These are phyloP conservation scores for Fusarium haematococcum DNA, from an alignment of 2,329 filamentous ascomycete genomes.

Conservation along the genomic window DNA sequence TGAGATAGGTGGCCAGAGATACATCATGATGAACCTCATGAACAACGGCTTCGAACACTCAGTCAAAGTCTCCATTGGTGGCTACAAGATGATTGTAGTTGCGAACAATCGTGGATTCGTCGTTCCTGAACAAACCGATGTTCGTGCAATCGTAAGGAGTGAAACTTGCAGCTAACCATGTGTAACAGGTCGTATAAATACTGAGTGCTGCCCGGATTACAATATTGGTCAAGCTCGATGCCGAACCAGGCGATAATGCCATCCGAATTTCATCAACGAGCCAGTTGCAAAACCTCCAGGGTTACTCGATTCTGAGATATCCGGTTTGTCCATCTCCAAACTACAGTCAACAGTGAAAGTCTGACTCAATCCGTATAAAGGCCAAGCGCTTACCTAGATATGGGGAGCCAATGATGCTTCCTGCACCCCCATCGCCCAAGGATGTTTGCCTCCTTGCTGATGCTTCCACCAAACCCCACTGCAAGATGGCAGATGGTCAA, in stretches of 20 bases:
- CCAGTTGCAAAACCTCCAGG: background rate
- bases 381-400: background rate
- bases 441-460: background rate
- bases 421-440: background rate
- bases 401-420: background rate
- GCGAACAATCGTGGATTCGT: slow-evolving; percentile 18
- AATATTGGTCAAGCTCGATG: background rate
- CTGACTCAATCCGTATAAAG: background rate
- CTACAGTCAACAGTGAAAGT: too few species aligned
- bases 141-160: too few species aligned
- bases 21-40: slow-evolving; percentile 9
- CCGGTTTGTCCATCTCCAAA: background rate
- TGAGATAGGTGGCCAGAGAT: background rate
- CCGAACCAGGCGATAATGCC: slow-evolving; percentile 1
- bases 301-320: background rate
- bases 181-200: slow-evolving; percentile 1
- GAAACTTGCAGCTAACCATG: background rate
- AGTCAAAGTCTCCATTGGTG: slow-evolving; percentile 1
- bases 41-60: slow-evolving; percentile 11
- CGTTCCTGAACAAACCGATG: background rate
- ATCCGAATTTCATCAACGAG: background rate
- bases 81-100: background rate
- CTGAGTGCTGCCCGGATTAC: slow-evolving; percentile 3
- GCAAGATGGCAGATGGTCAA: background rate
- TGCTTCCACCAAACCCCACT: background rate